Percentiles rank a stretch among this genome's conserved stretches.
Conservation (phyloP, 129 eudicot species). For the Ambrosia artemisiifolia region DNA sequence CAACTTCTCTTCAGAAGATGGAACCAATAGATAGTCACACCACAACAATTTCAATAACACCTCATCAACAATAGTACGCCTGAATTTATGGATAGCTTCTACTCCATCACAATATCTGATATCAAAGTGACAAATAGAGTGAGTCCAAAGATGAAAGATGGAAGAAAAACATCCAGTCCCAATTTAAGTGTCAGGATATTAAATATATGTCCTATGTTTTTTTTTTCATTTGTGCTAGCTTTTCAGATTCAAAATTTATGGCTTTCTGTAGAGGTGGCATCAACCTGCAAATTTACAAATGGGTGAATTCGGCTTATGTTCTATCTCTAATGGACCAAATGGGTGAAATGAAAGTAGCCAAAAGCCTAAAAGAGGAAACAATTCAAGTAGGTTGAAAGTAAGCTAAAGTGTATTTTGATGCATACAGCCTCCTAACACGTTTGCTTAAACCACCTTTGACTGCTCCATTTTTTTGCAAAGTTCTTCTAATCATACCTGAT, state of each 20-base stretch:
- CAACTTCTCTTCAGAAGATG: constrained; percentile 28
- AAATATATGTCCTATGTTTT: neutral
- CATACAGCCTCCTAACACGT: neutral
- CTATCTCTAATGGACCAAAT: too few species aligned
- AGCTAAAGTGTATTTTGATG: neutral
- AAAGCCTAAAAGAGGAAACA: neutral
- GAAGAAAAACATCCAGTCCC: neutral
- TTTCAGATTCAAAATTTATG: neutral
- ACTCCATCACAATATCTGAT: constrained; percentile 58
- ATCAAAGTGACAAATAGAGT: constrained; percentile 15
- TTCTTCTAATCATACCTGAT: neutral
- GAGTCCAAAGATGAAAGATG: neutral
- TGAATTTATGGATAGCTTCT: constrained; percentile 48
- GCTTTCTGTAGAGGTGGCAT: neutral
- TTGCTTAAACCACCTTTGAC: too few species aligned
- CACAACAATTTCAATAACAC: constrained; percentile 68
- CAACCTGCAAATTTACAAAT: neutral
- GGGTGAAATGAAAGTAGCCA: too few species aligned
- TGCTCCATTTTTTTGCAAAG: too few species aligned
- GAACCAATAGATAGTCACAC: constrained; percentile 51
- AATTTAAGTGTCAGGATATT: neutral
- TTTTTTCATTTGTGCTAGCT: neutral
- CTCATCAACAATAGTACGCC: constrained; percentile 47
- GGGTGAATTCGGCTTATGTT: too few species aligned
- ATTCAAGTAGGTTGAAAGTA: neutral